These are phyloP conservation scores for Euclidium syriacum DNA, from an alignment of 345 rosid genomes.

Conservation along the genomic window DNA sequence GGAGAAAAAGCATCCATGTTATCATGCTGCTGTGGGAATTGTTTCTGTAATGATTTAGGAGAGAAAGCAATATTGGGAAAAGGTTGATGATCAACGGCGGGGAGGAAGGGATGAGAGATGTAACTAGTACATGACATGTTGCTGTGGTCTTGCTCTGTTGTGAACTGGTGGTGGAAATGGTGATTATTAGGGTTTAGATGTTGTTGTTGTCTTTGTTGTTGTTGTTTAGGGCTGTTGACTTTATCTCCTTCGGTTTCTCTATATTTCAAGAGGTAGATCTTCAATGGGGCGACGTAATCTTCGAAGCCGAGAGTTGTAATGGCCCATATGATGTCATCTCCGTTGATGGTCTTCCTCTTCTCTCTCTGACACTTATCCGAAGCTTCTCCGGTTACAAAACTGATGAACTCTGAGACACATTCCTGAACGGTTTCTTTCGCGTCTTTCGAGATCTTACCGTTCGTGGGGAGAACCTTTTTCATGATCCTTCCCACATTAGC, in stretches of 20 bases:
- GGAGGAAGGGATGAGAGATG: slow-evolving; percentile 39
- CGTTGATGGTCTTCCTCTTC: slow-evolving; percentile 66
- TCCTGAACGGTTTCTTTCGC: slow-evolving; percentile 73
- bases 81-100: slow-evolving; percentile 41
- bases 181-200: slow-evolving; percentile 25
- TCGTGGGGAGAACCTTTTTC: slow-evolving; percentile 63
- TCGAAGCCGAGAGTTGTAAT: slow-evolving; percentile 68
- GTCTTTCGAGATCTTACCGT: slow-evolving; percentile 67
- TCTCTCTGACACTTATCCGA: slow-evolving; percentile 71
- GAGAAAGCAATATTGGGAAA: slow-evolving; percentile 52
- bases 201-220: slow-evolving; percentile 23
- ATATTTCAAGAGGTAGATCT: slow-evolving; percentile 52
- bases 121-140: slow-evolving; percentile 31
- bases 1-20: slow-evolving; percentile 52
- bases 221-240: slow-evolving; percentile 53
- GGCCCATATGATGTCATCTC: slow-evolving; percentile 75
- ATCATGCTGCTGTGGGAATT: slow-evolving; percentile 56
- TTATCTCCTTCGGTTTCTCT: slow-evolving; percentile 65
- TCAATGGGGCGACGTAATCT: slow-evolving; percentile 54
- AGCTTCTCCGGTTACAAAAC: slow-evolving; percentile 69
- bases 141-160: slow-evolving; percentile 34
- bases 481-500: slow-evolving; percentile 76
- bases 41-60: slow-evolving; percentile 52
- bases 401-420: slow-evolving; percentile 72
- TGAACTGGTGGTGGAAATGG: too few species aligned